phyloP scores from a whole-genome alignment of 805 yeast species.

The Suhomyces emberorum region DNA sequence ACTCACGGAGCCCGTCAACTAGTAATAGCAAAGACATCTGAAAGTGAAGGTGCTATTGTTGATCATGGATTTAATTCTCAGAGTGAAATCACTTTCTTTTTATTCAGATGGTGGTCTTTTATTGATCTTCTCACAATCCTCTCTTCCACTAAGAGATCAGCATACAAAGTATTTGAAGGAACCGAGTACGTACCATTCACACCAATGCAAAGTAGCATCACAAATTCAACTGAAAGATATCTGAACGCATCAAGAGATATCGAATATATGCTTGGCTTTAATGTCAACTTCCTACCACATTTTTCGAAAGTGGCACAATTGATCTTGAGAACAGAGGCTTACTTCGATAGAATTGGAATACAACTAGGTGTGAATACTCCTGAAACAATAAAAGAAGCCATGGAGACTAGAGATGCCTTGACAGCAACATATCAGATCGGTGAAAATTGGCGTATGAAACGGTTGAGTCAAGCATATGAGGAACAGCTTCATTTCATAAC shows the following conservation, averaged over 20 bases:
- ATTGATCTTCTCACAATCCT: constrained; percentile 62
- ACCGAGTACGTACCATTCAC: constrained; percentile 12
- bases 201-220: constrained; percentile 21
- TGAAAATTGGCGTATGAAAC: constrained; percentile 23
- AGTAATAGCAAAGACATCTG: constrained; percentile 44
- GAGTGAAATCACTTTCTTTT: constrained; percentile 48
- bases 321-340: constrained; percentile 26
- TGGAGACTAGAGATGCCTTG: constrained; percentile 31
- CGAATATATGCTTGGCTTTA: constrained; percentile 66
- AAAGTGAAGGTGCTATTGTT: not conserved
- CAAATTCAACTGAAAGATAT: constrained; percentile 8
- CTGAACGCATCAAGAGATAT: constrained; percentile 40
- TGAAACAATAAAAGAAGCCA: constrained; percentile 30
- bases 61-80: constrained; percentile 21
- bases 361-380: too few species aligned
- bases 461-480: too few species aligned
- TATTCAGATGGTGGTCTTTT: constrained; percentile 67
- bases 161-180: constrained; percentile 27
- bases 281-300: constrained; percentile 55
- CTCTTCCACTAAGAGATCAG: constrained; percentile 46
- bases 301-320: constrained; percentile 47
- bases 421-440: constrained; percentile 20
- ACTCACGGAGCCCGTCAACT: constrained; percentile 66
- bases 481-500: too few species aligned
- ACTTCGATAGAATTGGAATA: constrained; percentile 11